These are phyloP conservation scores for Petasospora rhodanensis DNA, from an alignment of 1,139 yeast species.

Conservation along the genomic window DNA sequence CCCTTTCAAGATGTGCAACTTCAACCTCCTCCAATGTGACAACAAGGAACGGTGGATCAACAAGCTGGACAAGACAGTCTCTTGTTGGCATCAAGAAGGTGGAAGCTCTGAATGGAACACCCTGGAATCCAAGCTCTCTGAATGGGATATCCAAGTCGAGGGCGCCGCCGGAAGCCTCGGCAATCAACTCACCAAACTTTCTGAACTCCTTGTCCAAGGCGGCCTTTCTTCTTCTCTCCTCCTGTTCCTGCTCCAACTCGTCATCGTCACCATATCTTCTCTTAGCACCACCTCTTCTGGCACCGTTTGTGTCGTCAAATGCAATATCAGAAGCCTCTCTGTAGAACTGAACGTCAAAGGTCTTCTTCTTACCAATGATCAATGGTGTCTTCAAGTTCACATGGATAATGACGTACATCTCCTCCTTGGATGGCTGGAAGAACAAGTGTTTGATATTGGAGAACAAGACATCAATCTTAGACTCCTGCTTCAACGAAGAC, in stretches of 20 bases:
- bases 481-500: slow-evolving; percentile 76
- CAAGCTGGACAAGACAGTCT: slow-evolving; percentile 88
- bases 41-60: slow-evolving; percentile 93
- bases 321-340: slow-evolving; percentile 96
- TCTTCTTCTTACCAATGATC: slow-evolving; percentile 93
- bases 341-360: slow-evolving; percentile 92
- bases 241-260: slow-evolving; percentile 97
- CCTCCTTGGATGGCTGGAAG: slow-evolving; percentile 96
- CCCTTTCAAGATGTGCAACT: slow-evolving; percentile 93
- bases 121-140: slow-evolving; percentile 94
- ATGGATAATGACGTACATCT: slow-evolving; percentile 86
- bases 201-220: slow-evolving; percentile 89
- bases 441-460: slow-evolving; percentile 89
- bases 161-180: slow-evolving; percentile 78
- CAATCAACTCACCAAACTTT: slow-evolving; percentile 82
- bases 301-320: slow-evolving; percentile 95
- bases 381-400: slow-evolving; percentile 90
- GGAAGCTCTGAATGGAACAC: slow-evolving; percentile 94
- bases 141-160: slow-evolving; percentile 91
- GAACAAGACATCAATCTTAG: slow-evolving; percentile 81
- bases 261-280: slow-evolving; percentile 98
- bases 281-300: slow-evolving; percentile 55
- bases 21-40: slow-evolving; percentile 90
- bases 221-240: slow-evolving; percentile 89
- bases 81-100: slow-evolving; percentile 97